A percentile compares a stretch with the other conserved stretches of the same genome.
Conservation (phyloP, 129 eudicot genomes). For the Flaveria brownii region DNA sequence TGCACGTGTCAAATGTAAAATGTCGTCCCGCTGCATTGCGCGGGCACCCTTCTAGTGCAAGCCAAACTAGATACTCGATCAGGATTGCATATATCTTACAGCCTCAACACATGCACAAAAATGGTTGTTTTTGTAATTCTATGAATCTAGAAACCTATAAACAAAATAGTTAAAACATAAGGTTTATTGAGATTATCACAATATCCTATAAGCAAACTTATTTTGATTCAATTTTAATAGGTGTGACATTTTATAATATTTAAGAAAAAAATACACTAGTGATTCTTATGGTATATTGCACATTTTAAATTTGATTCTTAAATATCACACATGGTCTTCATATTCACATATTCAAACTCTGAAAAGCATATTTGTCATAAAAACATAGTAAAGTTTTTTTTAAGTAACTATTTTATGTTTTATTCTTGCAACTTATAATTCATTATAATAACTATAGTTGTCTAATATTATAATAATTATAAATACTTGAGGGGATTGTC, state of each 20-base stretch:
- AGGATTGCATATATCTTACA: too few relatives aligned
- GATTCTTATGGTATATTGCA: not conserved
- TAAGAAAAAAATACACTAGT: not conserved
- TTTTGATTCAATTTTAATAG: not conserved
- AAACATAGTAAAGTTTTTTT: too few relatives aligned
- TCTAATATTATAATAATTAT: too few relatives aligned
- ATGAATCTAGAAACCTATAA: too few relatives aligned
- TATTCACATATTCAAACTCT: not conserved
- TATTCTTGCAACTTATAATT: not conserved
- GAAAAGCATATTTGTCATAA: not conserved
- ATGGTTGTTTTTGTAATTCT: too few relatives aligned
- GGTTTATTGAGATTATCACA: not conserved
- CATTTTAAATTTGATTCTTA: not conserved
- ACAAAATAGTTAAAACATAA: too few relatives aligned
- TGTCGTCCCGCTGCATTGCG: too few relatives aligned
- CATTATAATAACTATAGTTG: too few relatives aligned
- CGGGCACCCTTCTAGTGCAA: too few relatives aligned
- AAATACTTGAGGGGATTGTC: too few relatives aligned
- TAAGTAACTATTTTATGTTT: not conserved
- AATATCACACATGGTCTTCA: not conserved
- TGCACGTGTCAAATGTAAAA: too few relatives aligned
- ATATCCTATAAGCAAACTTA: not conserved
- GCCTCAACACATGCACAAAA: not conserved
- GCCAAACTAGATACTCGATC: not conserved
- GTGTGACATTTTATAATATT: too few relatives aligned